Base-by-base conservation (phyloP, 805 yeast species). In the Yarrowia hollandica region DNA sequence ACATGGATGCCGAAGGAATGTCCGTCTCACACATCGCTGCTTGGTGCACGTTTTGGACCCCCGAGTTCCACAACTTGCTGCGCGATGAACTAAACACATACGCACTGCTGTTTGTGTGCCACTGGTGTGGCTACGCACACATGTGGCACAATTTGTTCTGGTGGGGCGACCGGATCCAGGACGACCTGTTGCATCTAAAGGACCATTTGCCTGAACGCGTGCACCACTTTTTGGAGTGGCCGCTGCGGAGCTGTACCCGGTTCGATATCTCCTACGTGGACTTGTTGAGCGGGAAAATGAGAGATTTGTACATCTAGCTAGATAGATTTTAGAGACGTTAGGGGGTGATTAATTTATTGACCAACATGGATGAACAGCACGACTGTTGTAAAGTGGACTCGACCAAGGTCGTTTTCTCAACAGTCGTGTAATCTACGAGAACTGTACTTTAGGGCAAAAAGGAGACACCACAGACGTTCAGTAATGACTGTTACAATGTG, bases 241-340 rank as follows among this genome's bases (percentile, higher is more conserved):
- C 55, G 3, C 15, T 48, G 11, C 4, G 31, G 55, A 21, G 21
- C 5, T 18, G 31, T 16, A 18, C 34, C 11, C 15, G 58, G 18
- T 37, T 23, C 9, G 44, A 34, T 25, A 23, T 34, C 19, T 18
- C 8, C 18, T 37, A 37, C 12, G 14, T 23, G 19, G 34, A 37
- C 15, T 18, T 52, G 48, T 11, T 37, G 18, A 52, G n/a, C 11
- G 58, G 58, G 10, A 52, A 37, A 15, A 23, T 52, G 58, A 11
- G 48, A 5, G 14, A 34, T 6, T 15, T 34, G 34, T 52, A 34
- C 19, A 7, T 42, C 16, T 42, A 25, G 41, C n/a, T n/a, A n/a
- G n/a, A n/a, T n/a, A n/a, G n/a, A n/a, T n/a, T n/a, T n/a, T n/a
- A n/a, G n/a, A n/a, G n/a, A n/a, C n/a, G n/a, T n/a, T n/a, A n/a